Evolutionary conservation across 108 stramenopile species (phyloP).

Genomic region (Skeletonema costatum): DNA sequence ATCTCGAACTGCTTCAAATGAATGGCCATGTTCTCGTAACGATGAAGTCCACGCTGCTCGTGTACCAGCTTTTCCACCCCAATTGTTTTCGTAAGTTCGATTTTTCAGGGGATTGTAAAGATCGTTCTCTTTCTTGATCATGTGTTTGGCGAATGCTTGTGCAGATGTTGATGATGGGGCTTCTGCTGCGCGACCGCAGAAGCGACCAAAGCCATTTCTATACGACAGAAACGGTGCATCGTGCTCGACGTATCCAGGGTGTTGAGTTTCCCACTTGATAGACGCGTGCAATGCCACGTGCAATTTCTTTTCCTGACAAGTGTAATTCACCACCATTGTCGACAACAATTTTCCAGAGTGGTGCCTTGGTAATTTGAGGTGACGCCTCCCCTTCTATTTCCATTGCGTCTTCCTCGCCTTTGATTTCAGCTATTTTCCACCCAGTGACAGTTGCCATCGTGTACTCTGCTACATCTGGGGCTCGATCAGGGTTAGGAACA

Average conservation of each 20-base stretch:
- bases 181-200: conserved; percentile 79
- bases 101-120: conserved; percentile 77
- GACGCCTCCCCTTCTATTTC: conserved; percentile 32
- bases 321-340: conserved; percentile 62
- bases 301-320: conserved; percentile 49
- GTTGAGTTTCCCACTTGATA: conserved; percentile 55
- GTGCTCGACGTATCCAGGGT: conserved; percentile 69
- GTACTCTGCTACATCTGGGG: conserved; percentile 66
- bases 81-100: conserved; percentile 70
- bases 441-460: conserved; percentile 64
- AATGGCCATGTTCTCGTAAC: conserved; percentile 77
- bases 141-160: conserved; percentile 65
- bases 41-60: conserved; percentile 81
- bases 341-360: conserved; percentile 57
- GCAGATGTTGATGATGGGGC: conserved; percentile 71
- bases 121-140: conserved; percentile 83
- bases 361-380: conserved; percentile 27
- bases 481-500: conserved; percentile 60
- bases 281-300: conserved; percentile 69
- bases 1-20: conserved; percentile 64
- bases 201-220: conserved; percentile 72
- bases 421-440: conserved; percentile 56
- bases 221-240: conserved; percentile 77
- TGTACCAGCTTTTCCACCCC: conserved; percentile 85
- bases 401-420: conserved; percentile 13